Conservation (phyloP, 768 basidiomycete genomes). For the Saitozyma podzolica region DNA sequence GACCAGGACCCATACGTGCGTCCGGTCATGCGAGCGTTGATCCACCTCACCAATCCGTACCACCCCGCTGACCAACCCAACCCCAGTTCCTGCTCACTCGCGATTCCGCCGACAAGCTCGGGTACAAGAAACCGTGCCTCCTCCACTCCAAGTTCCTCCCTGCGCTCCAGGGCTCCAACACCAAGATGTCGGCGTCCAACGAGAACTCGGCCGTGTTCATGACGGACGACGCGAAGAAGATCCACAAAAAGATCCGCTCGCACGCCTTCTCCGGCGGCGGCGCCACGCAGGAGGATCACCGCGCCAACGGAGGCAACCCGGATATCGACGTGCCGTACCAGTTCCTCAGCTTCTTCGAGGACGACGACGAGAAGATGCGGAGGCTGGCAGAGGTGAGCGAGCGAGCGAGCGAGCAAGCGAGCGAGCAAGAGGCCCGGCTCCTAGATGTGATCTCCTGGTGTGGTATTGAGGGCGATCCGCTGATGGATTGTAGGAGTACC, state of each 20-base stretch:
- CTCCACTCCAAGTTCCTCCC: slow-evolving; percentile 98
- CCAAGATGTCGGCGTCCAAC: slow-evolving; percentile 98
- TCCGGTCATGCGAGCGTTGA: background rate
- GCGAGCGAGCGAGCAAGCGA: too few species aligned
- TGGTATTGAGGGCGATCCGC: background rate
- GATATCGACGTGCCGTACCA: slow-evolving; percentile 96
- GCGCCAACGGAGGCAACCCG: slow-evolving; percentile 80
- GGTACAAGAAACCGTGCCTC: slow-evolving; percentile 90
- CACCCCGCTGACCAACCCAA: slow-evolving; percentile 55
- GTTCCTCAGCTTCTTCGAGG: slow-evolving; percentile 91
- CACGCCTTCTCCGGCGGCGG: slow-evolving; percentile 95
- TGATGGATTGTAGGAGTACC: slow-evolving; percentile 73
- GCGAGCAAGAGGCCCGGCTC: too few species aligned
- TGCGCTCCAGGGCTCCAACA: slow-evolving; percentile 93
- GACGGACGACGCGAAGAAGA: slow-evolving; percentile 86
- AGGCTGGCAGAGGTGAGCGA: slow-evolving; percentile 69
- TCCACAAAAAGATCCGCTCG: slow-evolving; percentile 95
- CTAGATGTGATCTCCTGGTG: background rate
- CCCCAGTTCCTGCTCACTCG: slow-evolving; percentile 93
- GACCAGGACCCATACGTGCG: slow-evolving; percentile 64
- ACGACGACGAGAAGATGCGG: slow-evolving; percentile 85
- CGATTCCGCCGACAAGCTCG: slow-evolving; percentile 88
- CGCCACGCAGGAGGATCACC: slow-evolving; percentile 94
- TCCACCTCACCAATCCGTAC: background rate
- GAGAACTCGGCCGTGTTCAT: slow-evolving; percentile 92